Evolutionary conservation across 1,284 basidiomycete genomes (phyloP).

Genomic region (Microstroma glucosiphilum): DNA sequence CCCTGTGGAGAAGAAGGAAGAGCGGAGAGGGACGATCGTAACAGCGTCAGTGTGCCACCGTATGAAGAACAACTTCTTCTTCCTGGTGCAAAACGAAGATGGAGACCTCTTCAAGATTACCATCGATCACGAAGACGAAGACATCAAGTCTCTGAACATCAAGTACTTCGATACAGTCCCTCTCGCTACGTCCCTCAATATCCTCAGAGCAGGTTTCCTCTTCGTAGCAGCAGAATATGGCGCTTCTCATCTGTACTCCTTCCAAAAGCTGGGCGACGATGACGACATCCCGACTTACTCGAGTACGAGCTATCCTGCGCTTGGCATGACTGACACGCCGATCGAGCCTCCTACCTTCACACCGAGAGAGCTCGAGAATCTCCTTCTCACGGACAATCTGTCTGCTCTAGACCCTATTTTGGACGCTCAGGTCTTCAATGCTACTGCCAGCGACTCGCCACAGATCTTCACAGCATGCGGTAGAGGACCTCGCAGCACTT

Average conservation of each 20-base stretch:
- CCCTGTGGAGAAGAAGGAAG: conserved; percentile 27
- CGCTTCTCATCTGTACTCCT: conserved; percentile 43
- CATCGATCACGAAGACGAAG: conserved; percentile 49
- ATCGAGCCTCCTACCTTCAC: conserved; percentile 36
- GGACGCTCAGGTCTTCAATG: conserved; percentile 42
- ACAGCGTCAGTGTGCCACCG: conserved; percentile 47
- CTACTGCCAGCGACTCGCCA: conserved; percentile 38
- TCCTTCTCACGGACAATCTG: conserved; percentile 41
- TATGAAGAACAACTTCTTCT: conserved; percentile 49
- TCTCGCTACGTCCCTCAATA: conserved; percentile 36
- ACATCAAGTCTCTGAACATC: conserved; percentile 41
- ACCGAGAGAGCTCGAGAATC: conserved; percentile 44
- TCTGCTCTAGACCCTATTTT: conserved; percentile 44
- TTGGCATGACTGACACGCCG: conserved; percentile 24
- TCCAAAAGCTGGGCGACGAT: conserved; percentile 50
- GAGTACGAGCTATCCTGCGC: conserved; percentile 32
- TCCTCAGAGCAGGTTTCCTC: conserved; percentile 48
- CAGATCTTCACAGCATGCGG: conserved; percentile 48
- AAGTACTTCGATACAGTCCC: conserved; percentile 51
- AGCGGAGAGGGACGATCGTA: conserved; percentile 37
- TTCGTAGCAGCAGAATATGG: conserved; percentile 46
- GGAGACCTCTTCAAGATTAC: conserved; percentile 50
- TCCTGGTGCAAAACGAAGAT: conserved; percentile 46
- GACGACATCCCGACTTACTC: conserved; percentile 43
- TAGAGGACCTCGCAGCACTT: conserved; percentile 40